These are phyloP conservation scores for Prunus dulcis DNA, from an alignment of 306 rosid species.

Conservation along the genomic window DNA sequence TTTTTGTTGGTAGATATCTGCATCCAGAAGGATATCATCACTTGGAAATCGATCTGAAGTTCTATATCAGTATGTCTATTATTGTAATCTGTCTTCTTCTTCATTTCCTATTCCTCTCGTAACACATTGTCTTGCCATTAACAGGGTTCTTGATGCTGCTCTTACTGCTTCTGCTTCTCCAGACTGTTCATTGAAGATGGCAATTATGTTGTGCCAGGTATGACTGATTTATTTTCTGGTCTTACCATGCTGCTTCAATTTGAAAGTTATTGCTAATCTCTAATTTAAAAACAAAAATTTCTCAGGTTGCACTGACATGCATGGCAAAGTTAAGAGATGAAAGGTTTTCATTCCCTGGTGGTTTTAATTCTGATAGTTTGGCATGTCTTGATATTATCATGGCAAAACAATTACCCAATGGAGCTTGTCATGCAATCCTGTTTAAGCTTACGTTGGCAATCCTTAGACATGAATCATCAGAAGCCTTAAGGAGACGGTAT, in stretches of 20 bases:
- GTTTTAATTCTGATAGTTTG: slow-evolving; percentile 65
- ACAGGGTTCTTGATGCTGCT: slow-evolving; percentile 79
- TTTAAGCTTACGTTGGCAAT: slow-evolving; percentile 78
- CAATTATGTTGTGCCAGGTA: slow-evolving; percentile 89
- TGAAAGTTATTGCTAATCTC: slow-evolving; percentile 6
- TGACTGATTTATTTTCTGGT: slow-evolving; percentile 1
- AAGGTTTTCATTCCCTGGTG: slow-evolving; percentile 78
- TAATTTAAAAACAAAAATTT: slow-evolving; percentile 13
- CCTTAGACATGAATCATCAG: slow-evolving; percentile 88
- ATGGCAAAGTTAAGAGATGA: slow-evolving; percentile 96
- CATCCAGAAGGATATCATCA: slow-evolving; percentile 74
- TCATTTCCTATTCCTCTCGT: slow-evolving; percentile 5
- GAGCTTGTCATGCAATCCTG: slow-evolving; percentile 88
- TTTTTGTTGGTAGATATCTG: slow-evolving; percentile 52
- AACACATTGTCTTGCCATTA: slow-evolving; percentile 24
- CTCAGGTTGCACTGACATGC: slow-evolving; percentile 90
- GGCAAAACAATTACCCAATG: slow-evolving; percentile 84
- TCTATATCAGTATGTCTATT: slow-evolving; percentile 74
- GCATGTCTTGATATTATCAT: slow-evolving; percentile 79
- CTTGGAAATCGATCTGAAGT: slow-evolving; percentile 84
- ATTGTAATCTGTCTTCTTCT: slow-evolving; percentile 5
- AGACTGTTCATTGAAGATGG: slow-evolving; percentile 94
- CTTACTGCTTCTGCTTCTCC: slow-evolving; percentile 90
- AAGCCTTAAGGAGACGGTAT: slow-evolving; percentile 94
- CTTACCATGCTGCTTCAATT: slow-evolving; percentile 4